Percentiles rank a stretch among this genome's conserved stretches.
Evolutionary conservation across 2,329 filamentous ascomycete genomes (phyloP).

Genomic region (Tolypocladium album): DNA sequence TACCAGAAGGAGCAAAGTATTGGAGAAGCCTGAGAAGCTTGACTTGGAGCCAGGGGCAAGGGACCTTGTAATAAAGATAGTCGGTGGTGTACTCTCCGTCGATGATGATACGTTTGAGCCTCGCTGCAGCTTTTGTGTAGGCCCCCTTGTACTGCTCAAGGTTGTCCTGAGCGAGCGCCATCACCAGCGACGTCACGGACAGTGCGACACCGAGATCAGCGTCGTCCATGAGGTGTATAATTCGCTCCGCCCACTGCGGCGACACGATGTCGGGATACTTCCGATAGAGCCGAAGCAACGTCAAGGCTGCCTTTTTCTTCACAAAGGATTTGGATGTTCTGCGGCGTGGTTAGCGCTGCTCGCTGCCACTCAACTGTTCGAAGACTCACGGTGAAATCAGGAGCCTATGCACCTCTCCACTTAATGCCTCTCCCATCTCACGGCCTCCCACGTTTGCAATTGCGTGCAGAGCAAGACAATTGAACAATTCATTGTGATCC

Average conservation of each 20-base stretch:
- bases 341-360: constrained; percentile 4
- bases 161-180: constrained; percentile 88
- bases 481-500: constrained; percentile 94
- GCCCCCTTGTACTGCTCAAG: constrained; percentile 90
- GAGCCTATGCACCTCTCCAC: constrained; percentile 81
- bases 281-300: constrained; percentile 82
- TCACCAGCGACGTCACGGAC: constrained; percentile 90
- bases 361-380: background rate
- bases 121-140: constrained; percentile 85
- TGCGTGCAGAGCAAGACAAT: constrained; percentile 90
- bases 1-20: constrained; percentile 91
- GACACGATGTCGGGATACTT: constrained; percentile 92
- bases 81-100: constrained; percentile 83
- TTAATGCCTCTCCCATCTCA: constrained; percentile 94
- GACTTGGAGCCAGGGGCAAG: constrained; percentile 95
- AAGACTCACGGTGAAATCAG: constrained; percentile 79
- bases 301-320: constrained; percentile 97
- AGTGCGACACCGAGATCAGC: constrained; percentile 86
- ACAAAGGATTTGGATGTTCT: constrained; percentile 85
- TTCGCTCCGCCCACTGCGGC: constrained; percentile 93
- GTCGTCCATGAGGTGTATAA: constrained; percentile 98
- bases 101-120: constrained; percentile 80
- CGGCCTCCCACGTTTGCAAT: constrained; percentile 95
- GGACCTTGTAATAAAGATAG: constrained; percentile 99
- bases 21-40: constrained; percentile 87